Percentiles rank a stretch among this genome's conserved stretches.
phyloP scores from a whole-genome alignment of 129 eudicot genomes.

The Erigeron canadensis region DNA sequence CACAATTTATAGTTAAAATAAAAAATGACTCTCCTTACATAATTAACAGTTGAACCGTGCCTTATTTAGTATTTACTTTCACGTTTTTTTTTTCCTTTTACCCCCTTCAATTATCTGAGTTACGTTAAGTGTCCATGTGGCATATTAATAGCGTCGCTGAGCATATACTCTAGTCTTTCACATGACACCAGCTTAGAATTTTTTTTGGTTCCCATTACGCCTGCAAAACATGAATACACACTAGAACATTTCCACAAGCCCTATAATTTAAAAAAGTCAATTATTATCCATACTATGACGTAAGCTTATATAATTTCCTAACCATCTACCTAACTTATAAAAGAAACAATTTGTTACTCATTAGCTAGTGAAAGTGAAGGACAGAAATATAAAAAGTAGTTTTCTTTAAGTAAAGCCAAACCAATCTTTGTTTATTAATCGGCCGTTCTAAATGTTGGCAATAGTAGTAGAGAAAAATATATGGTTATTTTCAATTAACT shows the following conservation, averaged over 20 bases:
- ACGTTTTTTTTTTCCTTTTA: no score
- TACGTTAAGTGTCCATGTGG: no score
- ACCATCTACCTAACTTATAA: background rate
- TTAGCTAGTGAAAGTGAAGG: background rate
- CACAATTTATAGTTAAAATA: no score
- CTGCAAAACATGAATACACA: background rate
- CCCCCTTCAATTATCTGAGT: no score
- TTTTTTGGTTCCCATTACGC: background rate
- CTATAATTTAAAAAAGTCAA: background rate
- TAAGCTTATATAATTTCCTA: background rate
- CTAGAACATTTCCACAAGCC: background rate
- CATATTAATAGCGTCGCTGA: no score
- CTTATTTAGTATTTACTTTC: no score
- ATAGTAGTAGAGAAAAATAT: no score
- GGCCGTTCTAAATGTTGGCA: background rate
- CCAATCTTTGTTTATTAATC: background rate
- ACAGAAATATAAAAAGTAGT: background rate
- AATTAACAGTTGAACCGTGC: no score
- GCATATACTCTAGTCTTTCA: no score
- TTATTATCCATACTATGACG: background rate
- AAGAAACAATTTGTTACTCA: background rate
- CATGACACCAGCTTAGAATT: no score
- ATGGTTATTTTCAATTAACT: no score
- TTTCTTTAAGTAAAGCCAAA: background rate
- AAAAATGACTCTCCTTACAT: no score